Evolutionary conservation across 2,329 filamentous ascomycete genomes (phyloP), one percentile per base, ranked within the genome.

Genomic region (Fusarium mexicanum): DNA sequence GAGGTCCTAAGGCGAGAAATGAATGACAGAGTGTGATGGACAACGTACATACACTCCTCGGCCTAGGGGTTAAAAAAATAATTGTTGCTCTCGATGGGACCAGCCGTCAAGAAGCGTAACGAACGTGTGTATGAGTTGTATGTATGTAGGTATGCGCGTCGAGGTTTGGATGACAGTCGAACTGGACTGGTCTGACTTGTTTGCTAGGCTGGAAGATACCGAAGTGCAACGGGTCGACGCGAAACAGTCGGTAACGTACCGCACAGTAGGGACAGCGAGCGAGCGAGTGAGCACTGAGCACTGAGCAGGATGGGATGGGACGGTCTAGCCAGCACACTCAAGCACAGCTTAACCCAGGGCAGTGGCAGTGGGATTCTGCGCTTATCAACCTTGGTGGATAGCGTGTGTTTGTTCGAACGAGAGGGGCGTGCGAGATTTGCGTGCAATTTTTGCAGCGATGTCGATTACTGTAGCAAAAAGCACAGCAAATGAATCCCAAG

Each of bases 301-400:
- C 14, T 62, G 48, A 64, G 61, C 53, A 64, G 48, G 24, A 35
- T 53, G 65, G 48, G 61, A 61, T 47, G 69, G 67, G 58, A 44
- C 59, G 63, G 55, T 54, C 57, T 60, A 59, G 62, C 57, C 67
- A 76, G 26, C 58, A 59, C 57, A 59, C n/a, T 37, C 35, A 26
- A 67, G 54, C 50, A 29, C 53, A 72, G 47, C 50, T 73, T 68
- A 69, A 69, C 67, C 75, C 73, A 76, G 74, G 66, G 66, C 74
- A 74, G 67, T 72, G 73, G 76, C 67, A 73, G 76, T 77, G 75
- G 79, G 69, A 79, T 76, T 64, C 63, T 75, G 71, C 77, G 78
- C 74, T 78, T 79, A 81, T 79, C 78, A 76, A 80, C 74, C 73
- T 73, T 70, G 73, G 74, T 76, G 73, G 78, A 74, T 79, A 71